Conservation (phyloP, 768 basidiomycete genomes). For the Agrocybe praecox region DNA sequence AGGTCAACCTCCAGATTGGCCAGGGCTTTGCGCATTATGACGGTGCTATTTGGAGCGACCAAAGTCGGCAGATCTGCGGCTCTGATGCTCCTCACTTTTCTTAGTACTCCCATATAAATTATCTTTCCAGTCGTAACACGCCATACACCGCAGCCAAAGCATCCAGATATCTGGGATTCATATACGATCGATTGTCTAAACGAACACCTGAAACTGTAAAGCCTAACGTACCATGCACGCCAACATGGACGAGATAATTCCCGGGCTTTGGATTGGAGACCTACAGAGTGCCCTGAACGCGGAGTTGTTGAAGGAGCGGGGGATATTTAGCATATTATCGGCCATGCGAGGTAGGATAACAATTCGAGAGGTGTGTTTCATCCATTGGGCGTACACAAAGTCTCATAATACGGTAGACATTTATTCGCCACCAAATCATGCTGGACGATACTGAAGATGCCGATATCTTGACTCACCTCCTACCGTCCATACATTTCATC, state of each 20-base stretch:
- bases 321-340: slow-evolving; percentile 76
- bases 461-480: slow-evolving; percentile 78
- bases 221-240: neutral
- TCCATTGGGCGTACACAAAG: slow-evolving; percentile 33
- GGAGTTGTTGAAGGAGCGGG: slow-evolving; percentile 60
- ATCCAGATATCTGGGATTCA: too few relatives aligned
- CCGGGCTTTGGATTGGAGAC: slow-evolving; percentile 85
- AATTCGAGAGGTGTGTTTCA: slow-evolving; percentile 58
- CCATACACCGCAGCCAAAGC: too few relatives aligned
- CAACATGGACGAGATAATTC: slow-evolving; percentile 77
- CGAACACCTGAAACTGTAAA: too few relatives aligned
- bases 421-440: slow-evolving; percentile 77
- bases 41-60: too few relatives aligned
- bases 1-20: too few relatives aligned
- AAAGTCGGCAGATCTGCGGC: neutral
- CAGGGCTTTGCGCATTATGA: too few relatives aligned
- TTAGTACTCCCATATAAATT: neutral
- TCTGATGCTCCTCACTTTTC: neutral
- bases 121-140: neutral
- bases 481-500: slow-evolving; percentile 84
- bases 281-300: slow-evolving; percentile 69
- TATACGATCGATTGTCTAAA: too few relatives aligned
- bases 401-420: slow-evolving; percentile 59
- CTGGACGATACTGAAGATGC: slow-evolving; percentile 76
- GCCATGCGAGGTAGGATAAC: slow-evolving; percentile 72